A percentile compares a stretch with the other conserved stretches of the same genome.
Conservation (phyloP, 768 basidiomycete genomes). For the Phlebiopsis gigantea region DNA sequence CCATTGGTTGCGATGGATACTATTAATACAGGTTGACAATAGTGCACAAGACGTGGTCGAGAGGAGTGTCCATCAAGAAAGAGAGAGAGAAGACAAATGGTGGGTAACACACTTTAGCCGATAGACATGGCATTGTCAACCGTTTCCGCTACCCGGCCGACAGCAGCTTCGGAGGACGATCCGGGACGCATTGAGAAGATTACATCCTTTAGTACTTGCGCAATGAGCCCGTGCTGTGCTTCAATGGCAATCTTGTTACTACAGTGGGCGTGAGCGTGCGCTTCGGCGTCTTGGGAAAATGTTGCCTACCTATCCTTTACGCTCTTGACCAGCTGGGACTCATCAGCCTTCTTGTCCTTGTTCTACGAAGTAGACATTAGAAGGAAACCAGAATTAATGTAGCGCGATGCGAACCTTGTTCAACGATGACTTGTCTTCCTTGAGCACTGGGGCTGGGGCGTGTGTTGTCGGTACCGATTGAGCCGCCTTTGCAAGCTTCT, state of each 20-base stretch:
- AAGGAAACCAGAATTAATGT: too few relatives aligned
- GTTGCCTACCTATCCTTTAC: slow-evolving; percentile 77
- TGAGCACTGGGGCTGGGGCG: slow-evolving; percentile 46
- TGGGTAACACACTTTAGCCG: slow-evolving; percentile 13
- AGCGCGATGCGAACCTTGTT: slow-evolving; percentile 41
- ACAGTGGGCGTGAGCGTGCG: neutral
- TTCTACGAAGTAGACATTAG: slow-evolving; percentile 28
- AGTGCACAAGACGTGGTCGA: neutral
- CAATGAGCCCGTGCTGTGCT: slow-evolving; percentile 89
- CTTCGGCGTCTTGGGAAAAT: neutral
- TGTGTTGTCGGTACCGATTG: slow-evolving; percentile 52
- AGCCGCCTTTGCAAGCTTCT: slow-evolving; percentile 80
- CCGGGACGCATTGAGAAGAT: slow-evolving; percentile 63
- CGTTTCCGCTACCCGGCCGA: slow-evolving; percentile 20
- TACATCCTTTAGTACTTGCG: slow-evolving; percentile 90
- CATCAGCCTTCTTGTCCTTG: slow-evolving; percentile 81
- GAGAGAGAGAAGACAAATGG: neutral
- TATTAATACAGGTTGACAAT: neutral
- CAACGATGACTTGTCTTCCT: slow-evolving; percentile 40
- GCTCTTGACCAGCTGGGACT: slow-evolving; percentile 82
- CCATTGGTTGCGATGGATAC: neutral
- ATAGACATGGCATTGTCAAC: slow-evolving; percentile 36
- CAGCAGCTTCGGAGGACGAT: slow-evolving; percentile 8
- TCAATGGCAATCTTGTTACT: slow-evolving; percentile 89
- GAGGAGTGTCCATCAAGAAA: neutral